Conservation (phyloP, 1,139 yeast species). For the Taphrina sp. region DNA sequence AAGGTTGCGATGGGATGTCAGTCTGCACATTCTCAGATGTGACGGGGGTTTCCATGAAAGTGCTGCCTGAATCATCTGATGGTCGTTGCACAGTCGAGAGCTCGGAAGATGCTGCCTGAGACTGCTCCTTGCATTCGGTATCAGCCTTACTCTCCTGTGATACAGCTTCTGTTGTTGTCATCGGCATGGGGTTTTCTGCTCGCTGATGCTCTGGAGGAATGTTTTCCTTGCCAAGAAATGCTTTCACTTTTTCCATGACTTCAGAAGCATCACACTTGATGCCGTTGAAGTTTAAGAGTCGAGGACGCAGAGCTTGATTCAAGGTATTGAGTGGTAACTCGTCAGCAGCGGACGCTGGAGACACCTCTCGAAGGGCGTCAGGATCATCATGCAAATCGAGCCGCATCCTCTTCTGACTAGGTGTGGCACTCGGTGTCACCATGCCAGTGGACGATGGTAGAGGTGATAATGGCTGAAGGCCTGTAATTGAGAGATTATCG, state of each 20-base stretch:
- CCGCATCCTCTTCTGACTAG: background rate
- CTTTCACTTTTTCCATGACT: background rate
- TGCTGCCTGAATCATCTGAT: background rate
- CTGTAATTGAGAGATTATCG: constrained; percentile 1
- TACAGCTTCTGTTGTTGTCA: no score
- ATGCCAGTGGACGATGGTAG: constrained; percentile 12
- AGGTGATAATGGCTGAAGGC: constrained; percentile 3
- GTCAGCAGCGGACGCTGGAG: no score
- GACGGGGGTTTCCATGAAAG: no score
- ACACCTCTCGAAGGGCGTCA: background rate
- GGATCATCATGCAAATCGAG: background rate
- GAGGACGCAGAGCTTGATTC: constrained; percentile 13
- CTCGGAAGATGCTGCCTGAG: background rate
- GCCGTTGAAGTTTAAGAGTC: constrained; percentile 1
- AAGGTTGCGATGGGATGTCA: background rate
- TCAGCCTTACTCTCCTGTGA: no score
- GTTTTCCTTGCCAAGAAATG: constrained; percentile 26
- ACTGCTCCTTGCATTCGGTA: no score
- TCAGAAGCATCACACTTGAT: background rate
- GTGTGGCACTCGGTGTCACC: constrained; percentile 18
- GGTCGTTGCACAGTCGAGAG: background rate
- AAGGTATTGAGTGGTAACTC: no score
- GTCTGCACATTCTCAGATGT: background rate
- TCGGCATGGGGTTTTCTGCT: background rate
- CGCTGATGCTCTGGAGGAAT: constrained; percentile 1